Percentiles rank a stretch among this genome's conserved stretches.
phyloP scores from a whole-genome alignment of 2,329 filamentous ascomycete genomes.

The Tolypocladium sp. region DNA sequence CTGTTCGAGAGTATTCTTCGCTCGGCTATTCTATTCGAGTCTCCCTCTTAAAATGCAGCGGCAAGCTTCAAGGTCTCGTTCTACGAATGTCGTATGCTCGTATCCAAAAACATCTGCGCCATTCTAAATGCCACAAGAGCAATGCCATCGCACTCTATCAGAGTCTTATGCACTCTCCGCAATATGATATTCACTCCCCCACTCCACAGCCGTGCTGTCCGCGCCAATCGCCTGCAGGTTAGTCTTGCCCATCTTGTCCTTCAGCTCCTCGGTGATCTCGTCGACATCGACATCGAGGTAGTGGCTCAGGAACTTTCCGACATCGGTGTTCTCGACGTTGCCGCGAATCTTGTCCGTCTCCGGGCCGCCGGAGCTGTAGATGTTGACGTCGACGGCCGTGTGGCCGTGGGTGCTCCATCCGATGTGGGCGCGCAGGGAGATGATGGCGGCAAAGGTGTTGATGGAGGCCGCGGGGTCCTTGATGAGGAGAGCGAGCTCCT shows the following conservation, averaged over 20 bases:
- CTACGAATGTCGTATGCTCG: background rate
- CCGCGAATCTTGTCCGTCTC: constrained; percentile 59
- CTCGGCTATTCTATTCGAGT: background rate
- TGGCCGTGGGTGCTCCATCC: constrained; percentile 96
- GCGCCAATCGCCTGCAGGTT: background rate
- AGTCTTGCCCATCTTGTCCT: constrained; percentile 34
- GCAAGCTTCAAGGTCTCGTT: background rate
- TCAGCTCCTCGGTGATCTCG: constrained; percentile 66
- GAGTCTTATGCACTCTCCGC: background rate
- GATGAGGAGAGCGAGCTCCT: constrained; percentile 61
- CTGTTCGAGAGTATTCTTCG: background rate
- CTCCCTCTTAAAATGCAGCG: background rate
- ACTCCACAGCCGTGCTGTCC: background rate
- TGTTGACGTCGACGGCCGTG: constrained; percentile 89
- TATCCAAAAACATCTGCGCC: background rate
- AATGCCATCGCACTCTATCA: background rate
- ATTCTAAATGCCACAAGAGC: background rate
- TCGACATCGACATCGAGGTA: constrained; percentile 78
- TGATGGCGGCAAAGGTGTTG: constrained; percentile 67
- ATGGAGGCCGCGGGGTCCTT: constrained; percentile 44
- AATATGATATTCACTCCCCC: background rate
- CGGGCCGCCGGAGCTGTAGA: constrained; percentile 71
- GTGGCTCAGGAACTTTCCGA: constrained; percentile 70
- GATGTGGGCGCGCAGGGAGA: constrained; percentile 78
- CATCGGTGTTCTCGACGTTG: constrained; percentile 91